These are phyloP conservation scores for Basidioascus undulatus DNA, from an alignment of 768 basidiomycete species.

Conservation along the genomic window DNA sequence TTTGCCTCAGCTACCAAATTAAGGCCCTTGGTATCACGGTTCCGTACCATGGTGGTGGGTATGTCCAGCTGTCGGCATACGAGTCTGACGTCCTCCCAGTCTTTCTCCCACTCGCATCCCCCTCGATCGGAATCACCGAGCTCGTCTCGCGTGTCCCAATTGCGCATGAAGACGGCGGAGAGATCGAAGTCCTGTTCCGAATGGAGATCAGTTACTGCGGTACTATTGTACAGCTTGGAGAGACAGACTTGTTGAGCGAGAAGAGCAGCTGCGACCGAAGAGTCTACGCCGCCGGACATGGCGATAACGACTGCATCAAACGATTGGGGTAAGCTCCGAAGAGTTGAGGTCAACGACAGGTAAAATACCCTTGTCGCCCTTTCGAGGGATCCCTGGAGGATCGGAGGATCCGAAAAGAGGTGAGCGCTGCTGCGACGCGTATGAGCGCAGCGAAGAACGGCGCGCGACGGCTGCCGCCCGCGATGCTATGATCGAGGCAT, in stretches of 20 bases:
- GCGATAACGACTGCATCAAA: conserved; percentile 64
- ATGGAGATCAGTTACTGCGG: not conserved
- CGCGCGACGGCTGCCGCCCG: too few species aligned
- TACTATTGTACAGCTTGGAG: not conserved
- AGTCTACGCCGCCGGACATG: conserved; percentile 92
- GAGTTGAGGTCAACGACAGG: too few species aligned
- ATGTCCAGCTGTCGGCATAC: conserved; percentile 52
- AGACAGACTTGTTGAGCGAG: conserved; percentile 36
- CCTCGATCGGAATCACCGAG: conserved; percentile 42
- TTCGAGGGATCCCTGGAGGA: too few species aligned
- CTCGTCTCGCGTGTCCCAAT: conserved; percentile 79
- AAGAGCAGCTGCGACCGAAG: conserved; percentile 61
- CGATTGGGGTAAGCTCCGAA: too few species aligned
- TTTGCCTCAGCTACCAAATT: not conserved
- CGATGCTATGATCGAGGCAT: too few species aligned
- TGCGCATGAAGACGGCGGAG: conserved; percentile 80
- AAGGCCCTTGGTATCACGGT: not conserved
- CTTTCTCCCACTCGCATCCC: conserved; percentile 90
- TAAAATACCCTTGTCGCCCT: too few species aligned
- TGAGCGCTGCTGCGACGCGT: too few species aligned
- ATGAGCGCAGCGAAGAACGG: too few species aligned
- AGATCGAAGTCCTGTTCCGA: conserved; percentile 43
- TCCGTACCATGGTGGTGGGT: conserved; percentile 43
- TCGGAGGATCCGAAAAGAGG: too few species aligned
- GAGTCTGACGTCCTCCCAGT: conserved; percentile 70